Conservation (phyloP, 2,329 filamentous ascomycete genomes). For the Fusarium mangiferae region DNA sequence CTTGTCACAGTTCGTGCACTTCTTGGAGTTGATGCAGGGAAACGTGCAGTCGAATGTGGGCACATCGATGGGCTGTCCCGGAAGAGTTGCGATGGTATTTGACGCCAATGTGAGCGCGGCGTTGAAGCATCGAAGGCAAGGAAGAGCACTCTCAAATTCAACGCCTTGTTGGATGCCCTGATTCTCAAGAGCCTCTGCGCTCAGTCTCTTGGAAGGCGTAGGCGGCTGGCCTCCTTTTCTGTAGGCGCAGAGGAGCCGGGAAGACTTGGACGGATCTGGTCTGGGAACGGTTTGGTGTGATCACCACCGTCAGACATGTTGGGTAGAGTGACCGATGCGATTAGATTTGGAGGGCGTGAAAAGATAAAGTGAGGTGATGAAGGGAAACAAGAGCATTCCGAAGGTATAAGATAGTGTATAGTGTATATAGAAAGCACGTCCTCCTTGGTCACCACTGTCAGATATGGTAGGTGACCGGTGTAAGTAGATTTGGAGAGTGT, state of each 20-base stretch:
- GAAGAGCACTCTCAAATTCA: not conserved
- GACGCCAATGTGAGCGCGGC: not conserved
- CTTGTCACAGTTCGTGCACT: not conserved
- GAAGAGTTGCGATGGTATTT: not conserved
- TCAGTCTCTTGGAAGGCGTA: too few species aligned
- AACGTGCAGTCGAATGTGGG: not conserved
- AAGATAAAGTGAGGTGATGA: not conserved
- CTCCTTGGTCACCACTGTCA: not conserved
- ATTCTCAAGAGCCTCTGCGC: too few species aligned
- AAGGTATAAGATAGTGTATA: not conserved
- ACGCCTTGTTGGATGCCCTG: too few species aligned
- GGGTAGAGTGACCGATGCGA: too few species aligned
- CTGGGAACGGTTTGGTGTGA: too few species aligned
- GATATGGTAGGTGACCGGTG: not conserved
- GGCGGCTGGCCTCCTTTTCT: too few species aligned
- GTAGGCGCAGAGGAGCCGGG: too few species aligned
- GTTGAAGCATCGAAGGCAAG: not conserved
- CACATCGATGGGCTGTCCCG: rapidly evolving
- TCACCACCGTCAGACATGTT: too few species aligned
- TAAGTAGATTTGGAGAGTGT: not conserved
- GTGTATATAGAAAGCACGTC: not conserved
- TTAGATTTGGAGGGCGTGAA: too few species aligned
- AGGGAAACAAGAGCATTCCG: not conserved
- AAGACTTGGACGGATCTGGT: too few species aligned
- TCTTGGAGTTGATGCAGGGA: not conserved